phyloP scores from a whole-genome alignment of 2,329 filamentous ascomycete genomes.

The Colletotrichum tofieldiae region DNA sequence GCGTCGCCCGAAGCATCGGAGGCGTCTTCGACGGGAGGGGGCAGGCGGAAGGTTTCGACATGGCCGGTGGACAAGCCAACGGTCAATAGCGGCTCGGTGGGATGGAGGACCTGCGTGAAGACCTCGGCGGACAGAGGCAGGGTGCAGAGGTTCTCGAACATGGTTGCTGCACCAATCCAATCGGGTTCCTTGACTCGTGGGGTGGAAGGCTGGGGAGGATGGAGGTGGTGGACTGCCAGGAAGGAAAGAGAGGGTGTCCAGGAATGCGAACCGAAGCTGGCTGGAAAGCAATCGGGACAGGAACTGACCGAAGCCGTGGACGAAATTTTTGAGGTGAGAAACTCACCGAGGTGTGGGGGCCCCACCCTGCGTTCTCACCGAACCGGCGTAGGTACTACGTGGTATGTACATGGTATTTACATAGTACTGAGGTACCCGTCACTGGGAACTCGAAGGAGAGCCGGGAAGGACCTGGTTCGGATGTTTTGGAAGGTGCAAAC shows the following conservation, averaged over 20 bases:
- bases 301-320: slow-evolving; percentile 19
- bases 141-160: slow-evolving; percentile 95
- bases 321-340: slow-evolving; percentile 35
- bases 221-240: background rate
- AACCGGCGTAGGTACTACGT: background rate
- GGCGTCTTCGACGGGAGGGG: slow-evolving; percentile 64
- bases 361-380: slow-evolving; percentile 22
- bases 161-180: slow-evolving; percentile 54
- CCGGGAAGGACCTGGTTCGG: background rate
- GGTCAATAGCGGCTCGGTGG: slow-evolving; percentile 85
- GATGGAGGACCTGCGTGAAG: slow-evolving; percentile 91
- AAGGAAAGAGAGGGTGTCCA: background rate
- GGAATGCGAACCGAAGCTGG: background rate
- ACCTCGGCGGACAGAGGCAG: slow-evolving; percentile 89
- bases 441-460: background rate
- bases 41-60: slow-evolving; percentile 86
- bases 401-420: too few species aligned
- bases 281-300: background rate
- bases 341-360: slow-evolving; percentile 22
- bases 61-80: slow-evolving; percentile 89
- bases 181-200: background rate
- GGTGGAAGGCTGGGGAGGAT: background rate
- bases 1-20: slow-evolving; percentile 67
- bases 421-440: background rate
- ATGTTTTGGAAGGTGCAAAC: slow-evolving; percentile 13